phyloP scores from a whole-genome alignment of 2,329 filamentous ascomycete species.

The Neofusicoccum ribis region DNA sequence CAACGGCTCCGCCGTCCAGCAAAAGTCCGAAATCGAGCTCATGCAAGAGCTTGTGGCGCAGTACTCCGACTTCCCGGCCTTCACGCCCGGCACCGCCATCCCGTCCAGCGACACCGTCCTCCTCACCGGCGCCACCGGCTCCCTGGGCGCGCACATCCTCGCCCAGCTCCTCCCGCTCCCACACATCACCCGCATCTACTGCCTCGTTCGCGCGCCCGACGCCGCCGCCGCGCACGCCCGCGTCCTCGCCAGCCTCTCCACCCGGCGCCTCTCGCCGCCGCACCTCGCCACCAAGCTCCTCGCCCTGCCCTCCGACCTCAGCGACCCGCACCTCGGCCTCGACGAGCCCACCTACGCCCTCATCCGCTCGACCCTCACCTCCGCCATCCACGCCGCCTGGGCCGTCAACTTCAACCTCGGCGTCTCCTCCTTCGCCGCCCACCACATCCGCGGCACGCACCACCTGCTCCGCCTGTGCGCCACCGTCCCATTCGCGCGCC shows the following conservation, averaged over 20 bases:
- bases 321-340: conserved; percentile 45
- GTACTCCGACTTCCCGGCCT: conserved; percentile 34
- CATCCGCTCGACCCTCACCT: conserved; percentile 33
- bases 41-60: conserved; percentile 51
- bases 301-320: conserved; percentile 44
- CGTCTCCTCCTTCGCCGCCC: conserved; percentile 52
- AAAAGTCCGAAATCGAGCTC: conserved; percentile 40
- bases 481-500: conserved; percentile 31
- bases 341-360: conserved; percentile 23
- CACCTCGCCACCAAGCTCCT: conserved; percentile 32
- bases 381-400: conserved; percentile 56
- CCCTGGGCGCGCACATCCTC: conserved; percentile 28
- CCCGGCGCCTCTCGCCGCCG: conserved; percentile 36
- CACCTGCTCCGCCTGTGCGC: conserved; percentile 47
- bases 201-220: conserved; percentile 46
- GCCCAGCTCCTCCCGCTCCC: conserved; percentile 24
- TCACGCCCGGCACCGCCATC: background rate
- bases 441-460: conserved; percentile 44
- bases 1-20: conserved; percentile 35
- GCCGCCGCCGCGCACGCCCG: conserved; percentile 24
- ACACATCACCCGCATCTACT: conserved; percentile 25
- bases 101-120: conserved; percentile 22
- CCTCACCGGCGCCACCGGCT: conserved; percentile 30
- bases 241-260: conserved; percentile 35
- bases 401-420: conserved; percentile 59